A percentile compares a stretch with the other conserved stretches of the same genome.
These are phyloP conservation scores for Apiospora aurea DNA, from an alignment of 2,329 filamentous ascomycete genomes.

Conservation along the genomic window DNA sequence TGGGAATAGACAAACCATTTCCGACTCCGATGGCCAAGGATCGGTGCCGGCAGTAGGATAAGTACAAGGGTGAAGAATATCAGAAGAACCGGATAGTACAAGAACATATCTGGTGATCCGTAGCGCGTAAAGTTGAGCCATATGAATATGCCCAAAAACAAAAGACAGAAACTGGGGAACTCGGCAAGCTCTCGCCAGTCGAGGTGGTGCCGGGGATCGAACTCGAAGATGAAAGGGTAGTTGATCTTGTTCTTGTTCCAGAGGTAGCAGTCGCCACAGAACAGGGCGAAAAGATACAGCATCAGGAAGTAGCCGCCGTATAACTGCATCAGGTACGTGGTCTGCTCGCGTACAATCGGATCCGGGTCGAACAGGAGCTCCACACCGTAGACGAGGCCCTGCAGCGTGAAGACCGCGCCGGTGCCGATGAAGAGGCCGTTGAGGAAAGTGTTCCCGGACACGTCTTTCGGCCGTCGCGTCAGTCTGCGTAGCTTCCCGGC, in stretches of 20 bases:
- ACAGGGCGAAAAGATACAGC: constrained; percentile 80
- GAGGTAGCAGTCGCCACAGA: constrained; percentile 82
- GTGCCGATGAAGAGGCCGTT: constrained; percentile 73
- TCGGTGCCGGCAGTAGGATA: constrained; percentile 76
- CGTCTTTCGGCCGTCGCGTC: constrained; percentile 62
- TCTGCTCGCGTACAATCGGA: constrained; percentile 55
- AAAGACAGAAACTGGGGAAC: constrained; percentile 84
- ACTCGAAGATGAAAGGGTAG: constrained; percentile 96
- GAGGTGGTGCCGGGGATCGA: constrained; percentile 83
- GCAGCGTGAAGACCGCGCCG: constrained; percentile 69
- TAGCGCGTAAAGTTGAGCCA: constrained; percentile 87
- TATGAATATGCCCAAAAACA: constrained; percentile 79
- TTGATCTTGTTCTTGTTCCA: constrained; percentile 91
- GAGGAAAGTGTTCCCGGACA: constrained; percentile 64
- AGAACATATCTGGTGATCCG: constrained; percentile 71
- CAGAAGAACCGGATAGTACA: constrained; percentile 87
- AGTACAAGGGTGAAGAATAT: constrained; percentile 72
- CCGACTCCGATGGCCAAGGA: constrained; percentile 78
- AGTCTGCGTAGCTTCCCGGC: constrained; percentile 84
- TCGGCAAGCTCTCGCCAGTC: constrained; percentile 90
- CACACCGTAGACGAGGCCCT: constrained; percentile 68
- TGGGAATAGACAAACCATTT: constrained; percentile 91
- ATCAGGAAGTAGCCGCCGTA: constrained; percentile 93
- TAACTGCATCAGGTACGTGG: constrained; percentile 81
- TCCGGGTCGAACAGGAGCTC: constrained; percentile 61